Percentiles rank a stretch among this genome's conserved stretches.
These are phyloP conservation scores for Calonectria pseudoturangicola DNA, from an alignment of 2,329 filamentous ascomycete species.

Conservation along the genomic window DNA sequence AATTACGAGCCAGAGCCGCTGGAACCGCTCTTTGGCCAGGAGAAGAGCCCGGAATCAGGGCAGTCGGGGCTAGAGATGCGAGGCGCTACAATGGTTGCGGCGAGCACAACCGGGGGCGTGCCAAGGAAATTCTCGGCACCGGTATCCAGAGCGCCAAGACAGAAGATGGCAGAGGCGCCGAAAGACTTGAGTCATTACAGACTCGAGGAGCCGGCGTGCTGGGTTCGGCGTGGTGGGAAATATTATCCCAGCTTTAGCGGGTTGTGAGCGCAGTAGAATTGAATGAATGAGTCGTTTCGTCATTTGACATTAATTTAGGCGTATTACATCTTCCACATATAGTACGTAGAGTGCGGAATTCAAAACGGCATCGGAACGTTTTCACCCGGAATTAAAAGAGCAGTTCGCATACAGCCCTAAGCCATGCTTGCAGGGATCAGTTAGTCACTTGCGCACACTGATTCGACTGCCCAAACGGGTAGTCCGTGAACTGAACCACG, in stretches of 20 bases:
- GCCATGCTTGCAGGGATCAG: not conserved
- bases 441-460: not conserved
- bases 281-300: too few species aligned
- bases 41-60: not conserved
- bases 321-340: too few species aligned
- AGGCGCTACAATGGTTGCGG: not conserved
- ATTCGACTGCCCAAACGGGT: constrained; percentile 1
- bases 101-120: constrained; percentile 2
- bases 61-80: not conserved
- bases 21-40: constrained; percentile 44
- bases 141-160: not conserved
- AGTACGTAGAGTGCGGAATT: constrained; percentile 13
- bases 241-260: not conserved
- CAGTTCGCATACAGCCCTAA: not conserved
- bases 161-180: not conserved
- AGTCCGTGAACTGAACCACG: not conserved
- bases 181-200: not conserved
- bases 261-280: not conserved
- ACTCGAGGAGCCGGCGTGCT: too few species aligned
- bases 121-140: not conserved
- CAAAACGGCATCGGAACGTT: not conserved
- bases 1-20: constrained; percentile 42
- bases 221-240: not conserved
- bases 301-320: not conserved
- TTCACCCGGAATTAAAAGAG: not conserved